Evolutionary conservation across 148 eudicot species (phyloP).

Genomic region (Vaccinium myrtillus): DNA sequence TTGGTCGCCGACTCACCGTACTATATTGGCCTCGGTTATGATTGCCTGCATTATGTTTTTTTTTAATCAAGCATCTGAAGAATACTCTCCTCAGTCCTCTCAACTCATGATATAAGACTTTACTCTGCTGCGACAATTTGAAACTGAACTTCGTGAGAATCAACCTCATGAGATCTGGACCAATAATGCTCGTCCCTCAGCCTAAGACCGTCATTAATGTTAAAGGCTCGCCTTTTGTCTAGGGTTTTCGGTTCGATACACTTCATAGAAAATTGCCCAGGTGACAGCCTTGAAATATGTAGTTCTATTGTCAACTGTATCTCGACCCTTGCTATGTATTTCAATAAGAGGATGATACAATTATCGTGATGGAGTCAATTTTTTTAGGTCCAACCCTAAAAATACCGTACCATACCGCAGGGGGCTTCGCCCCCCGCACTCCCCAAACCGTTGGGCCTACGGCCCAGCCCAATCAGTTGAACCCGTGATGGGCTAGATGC

Average conservation of each 20-base stretch:
- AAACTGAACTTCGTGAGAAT: not conserved
- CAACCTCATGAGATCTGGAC: constrained; percentile 2
- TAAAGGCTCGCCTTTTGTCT: not conserved
- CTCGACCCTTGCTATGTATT: not conserved
- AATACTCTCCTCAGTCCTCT: not conserved
- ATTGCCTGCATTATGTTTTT: not conserved
- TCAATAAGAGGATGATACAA: not conserved
- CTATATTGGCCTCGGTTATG: not conserved
- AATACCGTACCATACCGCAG: no score
- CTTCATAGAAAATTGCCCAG: not conserved
- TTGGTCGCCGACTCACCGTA: not conserved
- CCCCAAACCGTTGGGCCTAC: no score
- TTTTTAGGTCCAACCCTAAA: no score
- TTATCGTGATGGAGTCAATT: not conserved
- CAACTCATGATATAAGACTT: not conserved
- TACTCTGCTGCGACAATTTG: not conserved
- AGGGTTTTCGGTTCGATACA: not conserved
- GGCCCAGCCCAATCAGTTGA: no score
- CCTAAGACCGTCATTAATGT: not conserved
- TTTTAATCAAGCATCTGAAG: not conserved
- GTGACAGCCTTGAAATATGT: not conserved
- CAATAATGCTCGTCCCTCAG: not conserved
- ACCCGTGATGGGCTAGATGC: no score
- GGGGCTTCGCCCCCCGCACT: no score
- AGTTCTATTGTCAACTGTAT: not conserved